Base-by-base conservation (phyloP, 768 basidiomycete species). In the Phylloporus arenicola region DNA sequence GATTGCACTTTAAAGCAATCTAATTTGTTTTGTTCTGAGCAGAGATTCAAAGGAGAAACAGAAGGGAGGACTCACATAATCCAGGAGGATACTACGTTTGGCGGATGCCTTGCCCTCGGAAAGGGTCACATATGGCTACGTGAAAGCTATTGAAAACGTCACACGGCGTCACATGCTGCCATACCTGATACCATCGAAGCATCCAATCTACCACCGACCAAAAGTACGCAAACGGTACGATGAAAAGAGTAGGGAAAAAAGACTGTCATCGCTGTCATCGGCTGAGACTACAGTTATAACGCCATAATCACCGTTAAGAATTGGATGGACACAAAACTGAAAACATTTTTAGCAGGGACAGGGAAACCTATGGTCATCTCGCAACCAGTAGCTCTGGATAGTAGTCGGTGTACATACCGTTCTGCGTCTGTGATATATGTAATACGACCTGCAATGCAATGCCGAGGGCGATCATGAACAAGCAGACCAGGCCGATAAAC, bases 71-170 rank as follows among this genome's bases (percentile, higher is more conserved):
- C 80, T 43, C 56, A 84, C 82, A 64, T 87, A 87, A 62, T 87
- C 80, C 22, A 84, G 60, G 16, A 88, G 68, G n/a, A 88, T 62
- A 46, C 79, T 79, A 54, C 81, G 77, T 48, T 81, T 72, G 1
- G 84, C 82, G 2, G 69, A 62, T 1, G 76, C 77, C 52, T 68
- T 68, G 2, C 82, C 83, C 55, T 72, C 68, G 16, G 77, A 72
- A 24, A 88, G 65, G 6, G 74, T 65, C 6, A 88, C 69, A 53
- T 84, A 87, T 3, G 86, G 84, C 84, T 87, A 51, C 29, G 38
- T 12, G 39, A 38, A 31, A 43, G 37, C 14, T 54, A 29, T n/a
- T 30, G 55, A 50, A 43, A 57, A 22, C 27, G 12, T 35, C 33
- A 37, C 41, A n/a, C n/a, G 34, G 13, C 4, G 27, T 24, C 9